Base-by-base conservation (phyloP, 2,329 filamentous ascomycete genomes). In the Hypoxylon sp. region DNA sequence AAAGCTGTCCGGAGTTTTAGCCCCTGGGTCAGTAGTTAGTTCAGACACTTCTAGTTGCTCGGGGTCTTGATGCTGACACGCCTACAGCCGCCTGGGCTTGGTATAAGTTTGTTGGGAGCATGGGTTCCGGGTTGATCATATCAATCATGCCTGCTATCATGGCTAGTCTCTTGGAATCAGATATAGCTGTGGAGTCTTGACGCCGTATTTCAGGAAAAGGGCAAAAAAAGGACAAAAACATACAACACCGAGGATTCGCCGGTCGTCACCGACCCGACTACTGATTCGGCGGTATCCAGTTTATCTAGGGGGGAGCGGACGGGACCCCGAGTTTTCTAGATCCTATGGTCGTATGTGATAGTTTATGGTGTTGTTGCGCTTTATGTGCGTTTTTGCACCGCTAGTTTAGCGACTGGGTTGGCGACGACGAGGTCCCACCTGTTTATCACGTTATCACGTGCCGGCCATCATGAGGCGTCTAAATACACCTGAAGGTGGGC, bases 241-340 rank as follows among this genome's bases (percentile, higher is more conserved):
- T 44, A 44, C 40, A 44, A 44, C 40, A 44, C 40, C 40, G 3
- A 17, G 40, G 40, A 44, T 44, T 44, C 40, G 40, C 40, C 20
- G 40, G 40, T 44, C 40, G 40, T 44, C 40, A 44, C 40, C 40
- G 40, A 44, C 40, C 40, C 40, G 20, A 44, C 40, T 44, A 44
- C 40, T 44, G 20, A 22, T 44, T 17, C 3, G 40, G 40, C 40
- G 7, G 40, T 44, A 44, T 20, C 40, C 8, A n/a, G 40, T 17
- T 44, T 44, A 44, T 44, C 40, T 2, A 44, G 3, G 40, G 40
- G 40, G 20, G 40, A 44, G 40, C 40, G 40, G 17, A 44, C 40
- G 40, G 40, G 40, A 44, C 20, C 40, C 40, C 40, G 40, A 44
- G 40, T 5, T 44, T 44, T 44, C 40, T n/a, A 44, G 40, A 20